phyloP scores from a whole-genome alignment of 768 basidiomycete species.

The Lactarius hatsudake region DNA sequence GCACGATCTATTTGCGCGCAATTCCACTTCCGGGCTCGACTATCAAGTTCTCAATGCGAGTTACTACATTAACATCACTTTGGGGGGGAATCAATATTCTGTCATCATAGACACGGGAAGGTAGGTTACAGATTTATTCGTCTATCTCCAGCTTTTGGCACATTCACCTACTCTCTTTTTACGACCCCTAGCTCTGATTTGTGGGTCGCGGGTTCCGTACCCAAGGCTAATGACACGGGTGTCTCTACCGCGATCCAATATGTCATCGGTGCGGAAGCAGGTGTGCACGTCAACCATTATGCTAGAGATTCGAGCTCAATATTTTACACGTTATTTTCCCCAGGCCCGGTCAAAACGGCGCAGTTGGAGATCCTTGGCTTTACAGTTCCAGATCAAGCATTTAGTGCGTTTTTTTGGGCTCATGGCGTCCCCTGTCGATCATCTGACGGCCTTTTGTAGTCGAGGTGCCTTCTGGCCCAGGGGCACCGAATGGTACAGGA shows the following conservation, averaged over 20 bases:
- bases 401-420: constrained; percentile 37
- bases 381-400: constrained; percentile 45
- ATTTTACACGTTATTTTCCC: not conserved
- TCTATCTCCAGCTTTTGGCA: too few species aligned
- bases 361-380: constrained; percentile 45
- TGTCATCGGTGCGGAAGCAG: constrained; percentile 47
- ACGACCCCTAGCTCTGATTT: constrained; percentile 52
- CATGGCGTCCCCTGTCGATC: not conserved
- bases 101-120: constrained; percentile 48
- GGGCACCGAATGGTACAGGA: constrained; percentile 37
- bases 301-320: not conserved
- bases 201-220: constrained; percentile 51
- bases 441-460: constrained; percentile 36
- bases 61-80: constrained; percentile 35
- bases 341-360: constrained; percentile 46
- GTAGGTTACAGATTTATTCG: constrained; percentile 29
- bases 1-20: not conserved
- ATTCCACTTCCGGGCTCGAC: not conserved
- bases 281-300: not conserved
- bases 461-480: constrained; percentile 38
- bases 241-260: constrained; percentile 45
- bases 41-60: accelerated
- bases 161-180: not conserved
- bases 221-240: constrained; percentile 40
- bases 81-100: constrained; percentile 36